Conservation (phyloP, 257 asterid genomes). For the Nicotiana benthamiana region DNA sequence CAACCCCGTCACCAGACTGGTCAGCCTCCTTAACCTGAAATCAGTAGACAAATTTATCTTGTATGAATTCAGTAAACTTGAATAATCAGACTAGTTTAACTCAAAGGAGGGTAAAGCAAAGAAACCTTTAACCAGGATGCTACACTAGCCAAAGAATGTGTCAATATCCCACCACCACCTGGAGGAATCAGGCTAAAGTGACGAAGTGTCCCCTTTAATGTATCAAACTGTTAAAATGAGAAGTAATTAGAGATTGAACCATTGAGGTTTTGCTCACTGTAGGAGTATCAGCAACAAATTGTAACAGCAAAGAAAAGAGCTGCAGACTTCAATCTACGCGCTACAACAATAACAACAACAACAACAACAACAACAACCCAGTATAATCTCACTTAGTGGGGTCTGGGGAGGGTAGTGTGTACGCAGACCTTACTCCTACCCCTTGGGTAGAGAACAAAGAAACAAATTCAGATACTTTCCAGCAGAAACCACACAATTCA, state of each 20-base stretch:
- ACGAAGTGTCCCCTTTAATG: constrained; percentile 69
- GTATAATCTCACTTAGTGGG: no score
- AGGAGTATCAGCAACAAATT: not conserved
- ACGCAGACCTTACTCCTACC: no score
- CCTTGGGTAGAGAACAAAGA: no score
- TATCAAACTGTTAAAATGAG: constrained; percentile 55
- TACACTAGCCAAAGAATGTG: constrained; percentile 75
- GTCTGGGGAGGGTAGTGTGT: no score
- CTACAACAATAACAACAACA: no score
- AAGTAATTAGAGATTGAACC: constrained; percentile 7
- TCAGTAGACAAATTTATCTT: not conserved
- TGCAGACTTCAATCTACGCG: not conserved
- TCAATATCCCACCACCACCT: constrained; percentile 80
- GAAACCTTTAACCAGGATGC: constrained; percentile 85
- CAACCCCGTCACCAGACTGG: constrained; percentile 79
- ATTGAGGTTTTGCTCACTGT: not conserved
- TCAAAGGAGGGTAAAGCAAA: constrained; percentile 1
- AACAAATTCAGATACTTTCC: not conserved
- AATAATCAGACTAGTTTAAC: not conserved
- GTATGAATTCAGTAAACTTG: not conserved
- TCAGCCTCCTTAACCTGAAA: constrained; percentile 70
- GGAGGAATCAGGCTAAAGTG: constrained; percentile 85
- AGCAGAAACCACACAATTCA: not conserved
- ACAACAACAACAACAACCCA: no score
- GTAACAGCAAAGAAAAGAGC: not conserved